These are phyloP conservation scores for Diaporthe longicolla DNA, from an alignment of 2,329 filamentous ascomycete genomes.

Conservation along the genomic window DNA sequence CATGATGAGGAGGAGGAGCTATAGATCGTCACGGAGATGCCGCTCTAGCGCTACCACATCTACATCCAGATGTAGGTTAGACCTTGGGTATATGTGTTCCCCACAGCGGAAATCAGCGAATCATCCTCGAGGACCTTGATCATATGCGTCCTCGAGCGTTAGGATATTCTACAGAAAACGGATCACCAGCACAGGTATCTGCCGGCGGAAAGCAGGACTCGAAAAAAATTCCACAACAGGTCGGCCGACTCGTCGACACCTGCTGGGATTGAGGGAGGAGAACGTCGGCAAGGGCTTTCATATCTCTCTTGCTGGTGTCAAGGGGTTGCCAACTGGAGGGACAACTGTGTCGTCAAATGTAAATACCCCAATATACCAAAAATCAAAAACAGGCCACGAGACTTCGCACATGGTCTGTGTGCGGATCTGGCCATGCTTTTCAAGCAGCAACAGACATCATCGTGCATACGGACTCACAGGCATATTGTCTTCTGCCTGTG, in stretches of 20 bases:
- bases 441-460: too few species aligned
- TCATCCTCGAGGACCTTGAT: not conserved
- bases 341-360: slow-evolving; percentile 5
- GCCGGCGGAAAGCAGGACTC: not conserved
- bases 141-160: not conserved
- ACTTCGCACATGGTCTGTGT: slow-evolving; percentile 36
- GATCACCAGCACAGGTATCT: not conserved
- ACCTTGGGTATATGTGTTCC: not conserved
- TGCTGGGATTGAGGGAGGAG: not conserved
- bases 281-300: not conserved
- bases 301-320: not conserved
- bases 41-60: not conserved
- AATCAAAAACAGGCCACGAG: slow-evolving; percentile 39
- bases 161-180: not conserved
- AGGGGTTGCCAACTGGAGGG: not conserved
- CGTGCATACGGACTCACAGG: not conserved
- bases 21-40: not conserved
- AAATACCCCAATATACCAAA: slow-evolving; percentile 38
- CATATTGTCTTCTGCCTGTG: not conserved
- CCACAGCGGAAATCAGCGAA: not conserved
- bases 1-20: slow-evolving; percentile 31
- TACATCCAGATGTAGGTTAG: not conserved
- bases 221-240: not conserved
- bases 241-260: too few species aligned
- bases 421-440: not conserved